A percentile compares a stretch with the other conserved stretches of the same genome.
Conservation (phyloP, 2,329 filamentous ascomycete species). For the Volutella citrinella region DNA sequence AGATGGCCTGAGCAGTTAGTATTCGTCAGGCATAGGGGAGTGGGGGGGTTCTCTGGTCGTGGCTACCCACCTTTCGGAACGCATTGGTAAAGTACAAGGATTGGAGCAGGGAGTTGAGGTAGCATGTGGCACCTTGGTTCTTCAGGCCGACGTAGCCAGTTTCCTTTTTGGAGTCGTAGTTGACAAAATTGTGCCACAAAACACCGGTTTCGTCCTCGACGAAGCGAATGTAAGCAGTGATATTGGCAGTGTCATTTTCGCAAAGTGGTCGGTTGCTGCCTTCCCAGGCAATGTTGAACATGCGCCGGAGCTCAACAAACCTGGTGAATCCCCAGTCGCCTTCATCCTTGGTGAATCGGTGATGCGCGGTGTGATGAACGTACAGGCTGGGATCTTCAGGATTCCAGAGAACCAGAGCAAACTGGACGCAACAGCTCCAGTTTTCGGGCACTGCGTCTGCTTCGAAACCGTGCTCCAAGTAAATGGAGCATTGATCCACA, state of each 20-base stretch:
- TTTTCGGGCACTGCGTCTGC: slow-evolving; percentile 74
- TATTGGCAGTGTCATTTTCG: slow-evolving; percentile 72
- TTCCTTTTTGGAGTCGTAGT: slow-evolving; percentile 99
- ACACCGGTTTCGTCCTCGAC: slow-evolving; percentile 87
- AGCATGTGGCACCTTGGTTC: slow-evolving; percentile 93
- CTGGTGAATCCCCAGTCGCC: slow-evolving; percentile 99
- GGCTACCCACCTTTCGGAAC: slow-evolving; percentile 69
- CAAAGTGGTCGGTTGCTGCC: slow-evolving; percentile 66
- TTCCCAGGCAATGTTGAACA: slow-evolving; percentile 79
- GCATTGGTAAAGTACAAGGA: slow-evolving; percentile 86
- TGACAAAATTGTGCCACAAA: slow-evolving; percentile 85
- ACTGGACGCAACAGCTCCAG: slow-evolving; percentile 97
- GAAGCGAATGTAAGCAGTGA: slow-evolving; percentile 79
- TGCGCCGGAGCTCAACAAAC: slow-evolving; percentile 81
- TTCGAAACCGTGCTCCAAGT: slow-evolving; percentile 91
- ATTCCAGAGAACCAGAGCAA: slow-evolving; percentile 92
- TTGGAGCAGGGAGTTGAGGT: slow-evolving; percentile 80
- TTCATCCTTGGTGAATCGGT: slow-evolving; percentile 94
- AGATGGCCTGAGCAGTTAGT: slow-evolving; percentile 94
- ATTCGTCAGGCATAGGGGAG: slow-evolving; percentile 10
- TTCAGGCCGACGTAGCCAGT: slow-evolving; percentile 95
- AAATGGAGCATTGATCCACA: slow-evolving; percentile 89
- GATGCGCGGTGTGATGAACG: slow-evolving; percentile 79
- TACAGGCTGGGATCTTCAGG: slow-evolving; percentile 86
- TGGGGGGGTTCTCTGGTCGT: no score